phyloP scores from a whole-genome alignment of 208 protist species.

The Histomonas meleagridis region DNA sequence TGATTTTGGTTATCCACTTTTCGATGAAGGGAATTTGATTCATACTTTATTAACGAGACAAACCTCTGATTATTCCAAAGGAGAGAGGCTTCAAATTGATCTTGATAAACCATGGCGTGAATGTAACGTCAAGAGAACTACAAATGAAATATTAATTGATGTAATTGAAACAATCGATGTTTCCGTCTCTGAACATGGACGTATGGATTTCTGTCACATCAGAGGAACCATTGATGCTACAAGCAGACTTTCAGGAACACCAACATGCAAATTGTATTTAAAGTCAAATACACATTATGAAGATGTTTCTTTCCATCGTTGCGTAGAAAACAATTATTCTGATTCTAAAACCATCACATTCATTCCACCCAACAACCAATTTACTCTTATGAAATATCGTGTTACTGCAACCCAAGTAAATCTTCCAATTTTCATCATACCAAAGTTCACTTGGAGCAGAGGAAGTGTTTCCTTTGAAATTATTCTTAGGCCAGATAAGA shows the following conservation, averaged over 20 bases:
- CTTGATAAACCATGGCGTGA: background rate
- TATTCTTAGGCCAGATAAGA: background rate
- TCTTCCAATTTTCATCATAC: background rate
- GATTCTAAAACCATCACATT: background rate
- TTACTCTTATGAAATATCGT: constrained; percentile 20
- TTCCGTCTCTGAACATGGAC: background rate
- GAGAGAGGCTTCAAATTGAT: background rate
- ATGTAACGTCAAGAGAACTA: no score
- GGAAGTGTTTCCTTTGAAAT: constrained; percentile 13
- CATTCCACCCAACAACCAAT: background rate
- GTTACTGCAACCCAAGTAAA: background rate
- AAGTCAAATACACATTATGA: background rate
- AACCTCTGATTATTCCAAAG: background rate
- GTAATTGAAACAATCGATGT: background rate
- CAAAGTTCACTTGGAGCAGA: background rate
- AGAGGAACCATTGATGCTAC: background rate
- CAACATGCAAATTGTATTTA: background rate
- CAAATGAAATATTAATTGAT: background rate
- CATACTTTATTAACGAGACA: background rate
- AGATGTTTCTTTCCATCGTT: background rate
- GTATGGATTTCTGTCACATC: constrained; percentile 23
- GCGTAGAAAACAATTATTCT: background rate
- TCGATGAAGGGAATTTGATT: background rate
- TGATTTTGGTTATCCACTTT: constrained; percentile 20
- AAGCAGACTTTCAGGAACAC: background rate